Evolutionary conservation across 2,329 filamentous ascomycete genomes (phyloP), one percentile per base, ranked within the genome.

Genomic region (Exophiala bonariae): DNA sequence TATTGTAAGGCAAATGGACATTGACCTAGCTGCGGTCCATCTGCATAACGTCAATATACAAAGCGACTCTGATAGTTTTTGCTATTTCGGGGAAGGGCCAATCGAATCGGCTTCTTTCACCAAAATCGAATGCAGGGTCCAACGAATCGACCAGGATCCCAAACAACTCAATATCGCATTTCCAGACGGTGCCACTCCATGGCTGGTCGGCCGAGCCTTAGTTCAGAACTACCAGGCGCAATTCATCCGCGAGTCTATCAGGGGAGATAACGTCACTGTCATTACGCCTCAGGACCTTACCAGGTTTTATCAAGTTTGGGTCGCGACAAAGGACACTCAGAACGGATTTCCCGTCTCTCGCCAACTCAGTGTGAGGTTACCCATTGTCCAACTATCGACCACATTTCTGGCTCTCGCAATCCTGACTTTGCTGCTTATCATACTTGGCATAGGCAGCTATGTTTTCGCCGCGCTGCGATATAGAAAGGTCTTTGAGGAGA

Each of bases 241-340:
- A 32, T 38, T 49, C 19, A 30, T 30, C 10, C n/a, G 40, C n/a
- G 32, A 35, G 20, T 52, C 49, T 3, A 34, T 34, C 23, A 17
- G 20, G 11, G 33, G 31, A 11, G 17, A 16, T 2, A 22, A 17
- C 13, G 20, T 52, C 11, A 26, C 40, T 10, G 11, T 26, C 3
- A 32, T 41, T 17, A 23, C n/a, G 7, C 31, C 38, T 7, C 38
- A 19, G 3, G 45, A 49, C 11, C 23, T 52, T 10, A 37, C 22
- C 3, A 33, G 34, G 16, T 39, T 49, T 20, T 44, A 41, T 17
- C 49, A 52, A 38, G 37, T 36, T 22, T 52, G 39, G 23, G 19
- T 39, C n/a, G 44, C 37, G 8, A 38, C 38, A 5, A 49, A 52
- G 19, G 49, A 45, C 30, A 52, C 45, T 3, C 32, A 20, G 16